These are phyloP conservation scores for Aspergillus floridensis DNA, from an alignment of 2,329 filamentous ascomycete genomes.

Conservation along the genomic window DNA sequence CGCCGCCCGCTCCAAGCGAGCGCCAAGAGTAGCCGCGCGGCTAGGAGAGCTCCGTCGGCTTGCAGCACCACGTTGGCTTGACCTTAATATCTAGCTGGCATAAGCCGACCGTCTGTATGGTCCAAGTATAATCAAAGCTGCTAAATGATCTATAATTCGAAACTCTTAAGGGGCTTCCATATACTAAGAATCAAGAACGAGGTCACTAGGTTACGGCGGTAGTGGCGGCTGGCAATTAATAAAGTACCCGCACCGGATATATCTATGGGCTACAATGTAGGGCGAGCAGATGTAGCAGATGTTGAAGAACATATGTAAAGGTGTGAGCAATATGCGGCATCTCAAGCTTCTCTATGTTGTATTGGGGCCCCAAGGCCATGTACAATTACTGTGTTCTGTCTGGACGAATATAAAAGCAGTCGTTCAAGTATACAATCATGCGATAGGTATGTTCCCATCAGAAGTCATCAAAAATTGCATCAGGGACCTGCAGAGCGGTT, in stretches of 20 bases:
- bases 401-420: background rate
- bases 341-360: no score
- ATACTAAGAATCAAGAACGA: no score
- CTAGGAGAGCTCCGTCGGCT: constrained; percentile 12
- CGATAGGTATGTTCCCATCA: background rate
- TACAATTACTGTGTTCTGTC: background rate
- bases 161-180: no score
- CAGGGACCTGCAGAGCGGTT: background rate
- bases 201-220: no score
- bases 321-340: no score
- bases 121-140: no score
- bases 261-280: no score
- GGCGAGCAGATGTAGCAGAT: no score
- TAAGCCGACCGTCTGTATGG: background rate
- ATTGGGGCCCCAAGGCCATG: background rate
- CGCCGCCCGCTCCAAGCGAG: constrained; percentile 20
- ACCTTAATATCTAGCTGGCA: background rate
- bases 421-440: background rate
- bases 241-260: no score
- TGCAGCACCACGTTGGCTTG: background rate
- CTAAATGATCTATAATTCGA: no score
- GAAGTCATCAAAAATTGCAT: constrained; percentile 2
- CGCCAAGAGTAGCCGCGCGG: constrained; percentile 28
- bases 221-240: no score
- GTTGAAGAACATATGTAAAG: no score